A percentile compares a stretch with the other conserved stretches of the same genome.
Conservation (phyloP, 148 eudicot genomes). For the Pharnaceum exiguum region DNA sequence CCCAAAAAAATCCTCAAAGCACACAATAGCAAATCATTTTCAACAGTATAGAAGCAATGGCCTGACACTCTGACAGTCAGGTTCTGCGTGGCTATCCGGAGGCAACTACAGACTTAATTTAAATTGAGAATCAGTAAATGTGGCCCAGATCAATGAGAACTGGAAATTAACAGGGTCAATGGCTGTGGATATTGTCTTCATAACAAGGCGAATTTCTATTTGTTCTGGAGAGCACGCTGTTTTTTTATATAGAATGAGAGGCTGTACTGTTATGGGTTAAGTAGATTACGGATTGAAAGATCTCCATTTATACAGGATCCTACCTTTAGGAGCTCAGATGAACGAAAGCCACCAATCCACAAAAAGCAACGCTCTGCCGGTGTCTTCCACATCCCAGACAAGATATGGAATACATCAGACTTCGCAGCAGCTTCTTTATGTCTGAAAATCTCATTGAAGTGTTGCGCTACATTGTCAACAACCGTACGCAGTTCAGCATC, state of each 20-base stretch:
- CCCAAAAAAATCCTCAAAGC: too few species aligned
- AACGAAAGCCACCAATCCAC: constrained; percentile 97
- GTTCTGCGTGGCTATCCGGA: too few species aligned
- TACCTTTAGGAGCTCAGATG: constrained; percentile 94
- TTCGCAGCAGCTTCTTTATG: constrained; percentile 81
- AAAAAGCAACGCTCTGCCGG: constrained; percentile 95
- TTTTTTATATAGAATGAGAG: neutral
- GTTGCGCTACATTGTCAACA: constrained; percentile 58
- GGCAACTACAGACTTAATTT: too few species aligned
- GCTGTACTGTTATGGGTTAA: neutral
- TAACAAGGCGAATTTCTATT: too few species aligned
- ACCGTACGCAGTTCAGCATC: constrained; percentile 74
- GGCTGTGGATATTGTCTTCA: too few species aligned
- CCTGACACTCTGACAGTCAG: too few species aligned
- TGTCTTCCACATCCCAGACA: constrained; percentile 98
- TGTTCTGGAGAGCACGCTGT: too few species aligned
- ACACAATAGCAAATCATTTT: too few species aligned
- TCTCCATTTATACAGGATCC: neutral
- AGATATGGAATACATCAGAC: constrained; percentile 82
- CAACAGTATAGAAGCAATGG: too few species aligned
- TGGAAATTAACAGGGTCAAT: too few species aligned
- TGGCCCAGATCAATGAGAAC: too few species aligned
- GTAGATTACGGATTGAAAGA: neutral
- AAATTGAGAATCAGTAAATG: too few species aligned
- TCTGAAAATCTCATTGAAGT: constrained; percentile 75